These are phyloP conservation scores for Venturia pyrina DNA, from an alignment of 2,329 filamentous ascomycete species.

Conservation along the genomic window DNA sequence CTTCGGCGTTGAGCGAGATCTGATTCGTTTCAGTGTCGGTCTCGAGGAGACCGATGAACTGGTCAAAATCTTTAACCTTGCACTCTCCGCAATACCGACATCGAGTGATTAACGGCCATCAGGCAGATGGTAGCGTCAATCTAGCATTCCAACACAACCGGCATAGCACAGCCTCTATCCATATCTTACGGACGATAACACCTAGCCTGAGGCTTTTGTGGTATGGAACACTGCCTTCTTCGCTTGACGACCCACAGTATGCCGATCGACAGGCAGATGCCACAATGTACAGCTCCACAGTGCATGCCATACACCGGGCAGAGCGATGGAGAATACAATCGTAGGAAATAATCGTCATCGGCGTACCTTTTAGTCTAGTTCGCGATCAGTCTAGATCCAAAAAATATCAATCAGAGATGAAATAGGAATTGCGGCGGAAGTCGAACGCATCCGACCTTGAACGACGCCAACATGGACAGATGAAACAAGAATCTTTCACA, in stretches of 20 bases:
- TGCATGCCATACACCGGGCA: not conserved
- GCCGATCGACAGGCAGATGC: not conserved
- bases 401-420: not conserved
- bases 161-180: not conserved
- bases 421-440: not conserved
- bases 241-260: not conserved
- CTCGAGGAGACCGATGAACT: conserved; percentile 68
- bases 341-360: not conserved
- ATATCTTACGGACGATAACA: not conserved
- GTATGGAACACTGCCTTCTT: not conserved
- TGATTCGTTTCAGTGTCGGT: conserved; percentile 83
- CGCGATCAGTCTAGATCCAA: not conserved
- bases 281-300: not conserved
- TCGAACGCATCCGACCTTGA: not conserved
- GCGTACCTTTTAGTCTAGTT: not conserved
- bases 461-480: not conserved
- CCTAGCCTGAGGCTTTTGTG: not conserved
- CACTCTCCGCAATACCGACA: conserved; percentile 49
- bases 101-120: not conserved
- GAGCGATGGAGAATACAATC: too few species aligned
- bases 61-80: conserved; percentile 51
- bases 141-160: not conserved
- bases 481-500: not conserved
- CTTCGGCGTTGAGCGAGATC: conserved; percentile 69
- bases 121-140: not conserved